Conservation (phyloP, 2,329 filamentous ascomycete genomes). For the Colletotrichum zoysiae region DNA sequence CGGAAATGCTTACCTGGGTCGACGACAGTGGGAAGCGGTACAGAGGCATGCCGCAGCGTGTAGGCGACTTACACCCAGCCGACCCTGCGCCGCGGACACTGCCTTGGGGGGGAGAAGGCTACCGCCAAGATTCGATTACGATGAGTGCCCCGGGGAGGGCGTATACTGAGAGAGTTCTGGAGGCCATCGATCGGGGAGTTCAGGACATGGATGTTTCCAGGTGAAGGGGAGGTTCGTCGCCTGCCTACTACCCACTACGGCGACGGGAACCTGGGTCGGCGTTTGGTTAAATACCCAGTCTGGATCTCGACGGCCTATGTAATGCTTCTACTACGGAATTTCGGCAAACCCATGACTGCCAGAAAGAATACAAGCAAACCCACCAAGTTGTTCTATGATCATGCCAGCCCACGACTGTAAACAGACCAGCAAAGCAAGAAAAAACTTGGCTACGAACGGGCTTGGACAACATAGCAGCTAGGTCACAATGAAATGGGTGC, state of each 20-base stretch:
- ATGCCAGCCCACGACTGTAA: background rate
- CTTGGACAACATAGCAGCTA: background rate
- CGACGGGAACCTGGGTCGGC: background rate
- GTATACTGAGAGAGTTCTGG: slow-evolving; percentile 18
- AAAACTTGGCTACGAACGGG: background rate
- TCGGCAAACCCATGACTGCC: background rate
- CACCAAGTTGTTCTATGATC: background rate
- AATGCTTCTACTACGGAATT: background rate
- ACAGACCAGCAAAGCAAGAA: background rate
- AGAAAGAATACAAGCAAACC: background rate
- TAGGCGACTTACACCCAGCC: slow-evolving; percentile 22
- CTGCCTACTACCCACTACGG: background rate
- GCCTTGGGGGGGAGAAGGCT: slow-evolving; percentile 8
- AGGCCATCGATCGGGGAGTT: slow-evolving; percentile 28
- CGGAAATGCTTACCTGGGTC: slow-evolving; percentile 40
- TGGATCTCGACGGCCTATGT: background rate
- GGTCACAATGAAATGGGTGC: background rate
- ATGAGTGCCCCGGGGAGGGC: slow-evolving; percentile 15
- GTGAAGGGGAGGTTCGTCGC: background rate
- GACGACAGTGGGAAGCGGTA: slow-evolving; percentile 41
- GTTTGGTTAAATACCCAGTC: slow-evolving; percentile 32
- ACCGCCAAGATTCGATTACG: slow-evolving; percentile 15
- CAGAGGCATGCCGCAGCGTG: slow-evolving; percentile 28
- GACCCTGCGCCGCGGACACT: slow-evolving; percentile 23
- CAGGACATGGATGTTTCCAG: slow-evolving; percentile 36